phyloP scores from a whole-genome alignment of 2,329 filamentous ascomycete genomes.

The Beauveria sp. region DNA sequence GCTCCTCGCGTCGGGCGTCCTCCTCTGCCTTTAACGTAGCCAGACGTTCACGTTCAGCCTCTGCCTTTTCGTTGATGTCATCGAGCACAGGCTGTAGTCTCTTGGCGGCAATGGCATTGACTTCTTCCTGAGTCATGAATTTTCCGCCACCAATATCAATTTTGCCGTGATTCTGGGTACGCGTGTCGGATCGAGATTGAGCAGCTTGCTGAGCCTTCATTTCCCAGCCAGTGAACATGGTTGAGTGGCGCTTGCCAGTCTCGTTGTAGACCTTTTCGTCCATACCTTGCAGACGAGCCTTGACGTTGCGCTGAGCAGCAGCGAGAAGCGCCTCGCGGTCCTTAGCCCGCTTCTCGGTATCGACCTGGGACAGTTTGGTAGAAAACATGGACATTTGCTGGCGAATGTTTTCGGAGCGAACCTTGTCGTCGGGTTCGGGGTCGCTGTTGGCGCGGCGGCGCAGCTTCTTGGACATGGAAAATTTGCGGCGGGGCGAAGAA shows the following conservation, averaged over 20 bases:
- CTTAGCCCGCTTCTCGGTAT: conserved; percentile 63
- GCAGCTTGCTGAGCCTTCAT: conserved; percentile 64
- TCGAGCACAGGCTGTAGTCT: conserved; percentile 77
- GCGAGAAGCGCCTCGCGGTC: conserved; percentile 72
- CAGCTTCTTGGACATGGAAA: conserved; percentile 46
- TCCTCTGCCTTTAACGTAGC: conserved; percentile 57
- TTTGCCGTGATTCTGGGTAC: conserved; percentile 47
- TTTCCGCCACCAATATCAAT: conserved; percentile 72
- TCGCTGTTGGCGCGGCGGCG: conserved; percentile 57
- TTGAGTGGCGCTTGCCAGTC: conserved; percentile 64
- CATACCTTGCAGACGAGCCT: conserved; percentile 67
- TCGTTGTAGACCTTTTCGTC: conserved; percentile 73
- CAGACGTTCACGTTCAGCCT: conserved; percentile 61
- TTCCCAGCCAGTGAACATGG: conserved; percentile 70
- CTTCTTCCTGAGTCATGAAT: conserved; percentile 68
- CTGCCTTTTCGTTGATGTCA: conserved; percentile 73
- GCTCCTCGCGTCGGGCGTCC: conserved; percentile 46
- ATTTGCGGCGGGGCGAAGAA: conserved; percentile 32
- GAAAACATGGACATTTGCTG: conserved; percentile 75
- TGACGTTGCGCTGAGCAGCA: conserved; percentile 80
- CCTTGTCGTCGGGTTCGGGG: conserved; percentile 55
- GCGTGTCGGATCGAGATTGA: conserved; percentile 53
- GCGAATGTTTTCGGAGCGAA: conserved; percentile 64
- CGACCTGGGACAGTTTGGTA: conserved; percentile 57
- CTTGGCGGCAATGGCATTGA: conserved; percentile 70